Percentiles rank a stretch among this genome's conserved stretches.
Evolutionary conservation across 805 yeast genomes (phyloP).

Genomic region (Starmera caribaea): DNA sequence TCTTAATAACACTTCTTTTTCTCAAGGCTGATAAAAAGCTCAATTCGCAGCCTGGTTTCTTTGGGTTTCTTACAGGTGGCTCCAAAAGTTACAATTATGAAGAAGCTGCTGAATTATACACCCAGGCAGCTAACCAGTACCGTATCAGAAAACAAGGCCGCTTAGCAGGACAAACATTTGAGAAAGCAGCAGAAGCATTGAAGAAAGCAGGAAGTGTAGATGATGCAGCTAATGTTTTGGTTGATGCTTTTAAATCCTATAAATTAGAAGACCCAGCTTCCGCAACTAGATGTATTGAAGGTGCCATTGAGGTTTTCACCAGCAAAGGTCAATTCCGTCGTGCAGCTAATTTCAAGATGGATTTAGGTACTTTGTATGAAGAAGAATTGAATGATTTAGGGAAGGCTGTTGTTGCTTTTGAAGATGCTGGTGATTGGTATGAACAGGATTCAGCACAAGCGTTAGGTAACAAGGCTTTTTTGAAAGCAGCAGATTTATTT

Average conservation of each 20-base stretch:
- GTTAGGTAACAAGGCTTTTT: conserved; percentile 73
- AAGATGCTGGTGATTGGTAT: conserved; percentile 95
- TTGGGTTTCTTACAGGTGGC: conserved; percentile 53
- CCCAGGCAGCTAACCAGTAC: conserved; percentile 90
- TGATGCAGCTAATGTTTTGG: conserved; percentile 83
- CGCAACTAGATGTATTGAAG: conserved; percentile 67
- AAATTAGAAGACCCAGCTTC: conserved; percentile 62
- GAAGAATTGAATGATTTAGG: conserved; percentile 54
- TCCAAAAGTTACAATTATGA: conserved; percentile 58
- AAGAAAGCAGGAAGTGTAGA: conserved; percentile 67
- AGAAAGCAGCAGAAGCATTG: conserved; percentile 78
- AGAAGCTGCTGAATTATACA: conserved; percentile 85
- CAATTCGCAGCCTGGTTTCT: conserved; percentile 61
- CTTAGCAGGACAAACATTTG: conserved; percentile 76
- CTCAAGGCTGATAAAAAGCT: conserved; percentile 60
- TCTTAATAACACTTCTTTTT: background rate
- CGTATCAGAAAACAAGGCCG: conserved; percentile 63
- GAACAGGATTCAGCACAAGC: conserved; percentile 91
- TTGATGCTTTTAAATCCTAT: conserved; percentile 86
- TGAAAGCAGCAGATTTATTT: conserved; percentile 83
- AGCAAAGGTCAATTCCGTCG: conserved; percentile 90
- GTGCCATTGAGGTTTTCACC: conserved; percentile 78
- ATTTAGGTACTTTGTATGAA: conserved; percentile 82
- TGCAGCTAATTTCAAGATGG: conserved; percentile 91
- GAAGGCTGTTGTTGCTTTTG: conserved; percentile 70